Base-by-base conservation (phyloP, 306 rosid species). In the Prunus mira region DNA sequence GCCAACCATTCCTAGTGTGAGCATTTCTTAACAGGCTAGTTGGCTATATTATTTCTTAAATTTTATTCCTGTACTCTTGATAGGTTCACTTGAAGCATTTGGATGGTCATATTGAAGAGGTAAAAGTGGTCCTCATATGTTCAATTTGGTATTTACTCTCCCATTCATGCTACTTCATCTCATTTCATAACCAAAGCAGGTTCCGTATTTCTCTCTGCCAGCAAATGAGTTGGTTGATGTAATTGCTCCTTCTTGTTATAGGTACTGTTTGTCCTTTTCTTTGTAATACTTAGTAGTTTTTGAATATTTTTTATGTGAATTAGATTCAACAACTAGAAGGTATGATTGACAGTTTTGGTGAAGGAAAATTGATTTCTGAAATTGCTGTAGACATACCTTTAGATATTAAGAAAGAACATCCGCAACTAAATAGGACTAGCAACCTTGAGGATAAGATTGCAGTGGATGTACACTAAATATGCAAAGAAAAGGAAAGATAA, bases 91-190 rank as follows among this genome's bases (percentile, higher is more conserved):
- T 94, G 86, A 94, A 94, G 86, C 98, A 94, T 89, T 84, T 94
- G 88, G 97, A 92, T 69, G 98, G 98, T 77, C 95, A 85, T 86
- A 90, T 90, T 75, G 98, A 94, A 81, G 98, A 94, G 97, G 97
- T 94, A 85, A 22, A 81, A 71, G 41, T 15, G n/a, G 25, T 43
- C 55, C 47, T 25, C 28, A 24, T 76, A 66, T 9, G 50, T 65
- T 47, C 72, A 76, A 1, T 51, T 70, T 84, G 69, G 74, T 80
- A 51, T 45, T 49, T 3, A 70, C 56, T 68, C 72, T 84, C 45
- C 71, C 51, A 69, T 18, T 65, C 49, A 65, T 80, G 67, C 71
- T 73, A 86, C 79, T 86, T 80, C 76, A 84, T 67, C 81, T 64
- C 46, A 64, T 76, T 83, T 84, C 75, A 63, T 65, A 52, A 80